A percentile compares a stretch with the other conserved stretches of the same genome.
phyloP scores from a whole-genome alignment of 164 flowering plant species.

The Aristolochia fimbriata region DNA sequence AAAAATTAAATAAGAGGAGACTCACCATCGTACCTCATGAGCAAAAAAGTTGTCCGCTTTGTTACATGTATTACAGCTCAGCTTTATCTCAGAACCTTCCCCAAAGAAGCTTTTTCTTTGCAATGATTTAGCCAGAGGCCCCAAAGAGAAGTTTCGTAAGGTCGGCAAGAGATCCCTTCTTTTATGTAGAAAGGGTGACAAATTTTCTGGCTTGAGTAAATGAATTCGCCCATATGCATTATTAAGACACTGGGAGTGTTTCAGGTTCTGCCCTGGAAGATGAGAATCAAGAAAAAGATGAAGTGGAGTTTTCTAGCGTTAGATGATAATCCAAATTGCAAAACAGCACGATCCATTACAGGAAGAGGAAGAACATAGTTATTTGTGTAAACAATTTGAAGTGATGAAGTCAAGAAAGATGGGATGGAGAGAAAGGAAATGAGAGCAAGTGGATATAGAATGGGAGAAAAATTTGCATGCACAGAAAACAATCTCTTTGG shows the following conservation, averaged over 20 bases:
- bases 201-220: constrained; percentile 6
- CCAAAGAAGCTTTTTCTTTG: neutral
- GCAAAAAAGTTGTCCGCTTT: constrained; percentile 11
- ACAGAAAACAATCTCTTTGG: too few relatives aligned
- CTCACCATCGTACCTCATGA: constrained; percentile 83
- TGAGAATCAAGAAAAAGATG: neutral
- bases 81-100: too few relatives aligned
- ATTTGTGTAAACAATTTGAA: too few relatives aligned
- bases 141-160: constrained; percentile 1
- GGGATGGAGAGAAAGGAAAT: too few relatives aligned
- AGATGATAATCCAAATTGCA: too few relatives aligned
- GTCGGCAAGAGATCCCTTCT: constrained; percentile 10
- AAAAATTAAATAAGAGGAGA: constrained; percentile 10
- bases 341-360: too few relatives aligned
- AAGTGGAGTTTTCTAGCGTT: neutral
- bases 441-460: too few relatives aligned
- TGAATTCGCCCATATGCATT: neutral
- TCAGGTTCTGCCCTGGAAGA: constrained; percentile 9
- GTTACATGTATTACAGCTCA: too few relatives aligned
- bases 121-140: neutral
- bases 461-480: too few relatives aligned
- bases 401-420: too few relatives aligned
- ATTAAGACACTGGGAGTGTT: neutral
- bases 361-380: too few relatives aligned
- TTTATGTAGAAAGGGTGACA: constrained; percentile 5